Evolutionary conservation across 305 asterid species (phyloP).

Genomic region (Solanum aculeatissimum): DNA sequence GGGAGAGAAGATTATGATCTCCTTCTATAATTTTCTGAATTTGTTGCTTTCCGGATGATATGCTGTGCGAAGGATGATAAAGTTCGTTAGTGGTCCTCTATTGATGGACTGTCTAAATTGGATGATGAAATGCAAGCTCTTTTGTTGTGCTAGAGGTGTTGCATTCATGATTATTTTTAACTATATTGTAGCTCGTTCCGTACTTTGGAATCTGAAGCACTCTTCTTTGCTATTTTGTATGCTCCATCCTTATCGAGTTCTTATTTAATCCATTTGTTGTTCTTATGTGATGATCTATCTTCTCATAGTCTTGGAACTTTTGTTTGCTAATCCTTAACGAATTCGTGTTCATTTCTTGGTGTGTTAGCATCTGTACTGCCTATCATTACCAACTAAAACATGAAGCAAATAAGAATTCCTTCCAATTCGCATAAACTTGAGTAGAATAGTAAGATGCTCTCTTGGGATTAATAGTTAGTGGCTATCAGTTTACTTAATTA

Average conservation of each 20-base stretch:
- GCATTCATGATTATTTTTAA: not conserved
- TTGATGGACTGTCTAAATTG: not conserved
- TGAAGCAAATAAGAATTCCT: not conserved
- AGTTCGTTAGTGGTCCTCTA: not conserved
- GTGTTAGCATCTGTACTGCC: not conserved
- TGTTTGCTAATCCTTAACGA: not conserved
- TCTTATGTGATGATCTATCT: not conserved
- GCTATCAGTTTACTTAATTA: not conserved
- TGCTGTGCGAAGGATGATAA: not conserved
- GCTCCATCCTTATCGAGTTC: not conserved
- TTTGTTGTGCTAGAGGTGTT: not conserved
- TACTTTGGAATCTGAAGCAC: not conserved
- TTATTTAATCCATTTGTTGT: not conserved
- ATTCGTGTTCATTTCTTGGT: not conserved
- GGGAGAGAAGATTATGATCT: not conserved
- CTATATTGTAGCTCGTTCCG: not conserved
- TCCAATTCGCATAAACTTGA: not conserved
- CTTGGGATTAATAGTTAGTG: not conserved
- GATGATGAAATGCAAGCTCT: not conserved
- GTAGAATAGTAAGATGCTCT: not conserved
- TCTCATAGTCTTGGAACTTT: not conserved
- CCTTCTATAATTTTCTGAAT: not conserved
- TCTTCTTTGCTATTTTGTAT: not conserved
- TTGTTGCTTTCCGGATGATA: not conserved
- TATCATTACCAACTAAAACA: not conserved